Conservation (phyloP, 139 green algal species). For the Auxenochlorella protothecoides region DNA sequence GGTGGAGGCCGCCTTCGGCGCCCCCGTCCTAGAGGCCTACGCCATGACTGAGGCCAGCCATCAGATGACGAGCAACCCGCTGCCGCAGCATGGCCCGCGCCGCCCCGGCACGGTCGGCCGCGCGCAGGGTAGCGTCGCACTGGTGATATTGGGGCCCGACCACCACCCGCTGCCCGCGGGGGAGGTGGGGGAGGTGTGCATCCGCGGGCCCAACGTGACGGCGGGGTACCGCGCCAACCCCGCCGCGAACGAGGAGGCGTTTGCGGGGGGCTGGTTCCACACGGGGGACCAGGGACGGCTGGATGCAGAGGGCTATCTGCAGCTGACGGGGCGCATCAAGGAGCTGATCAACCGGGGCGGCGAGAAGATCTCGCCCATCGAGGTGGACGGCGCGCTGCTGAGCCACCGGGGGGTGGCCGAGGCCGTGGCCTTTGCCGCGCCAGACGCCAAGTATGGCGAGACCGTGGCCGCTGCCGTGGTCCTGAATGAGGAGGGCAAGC, state of each 20-base stretch:
- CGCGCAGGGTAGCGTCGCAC: constrained; percentile 28
- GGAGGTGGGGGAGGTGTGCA: constrained; percentile 65
- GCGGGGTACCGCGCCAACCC: constrained; percentile 67
- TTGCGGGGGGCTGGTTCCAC: constrained; percentile 55
- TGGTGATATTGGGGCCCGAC: constrained; percentile 34
- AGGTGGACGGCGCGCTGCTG: constrained; percentile 70
- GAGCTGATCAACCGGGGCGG: constrained; percentile 87
- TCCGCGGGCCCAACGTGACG: constrained; percentile 71
- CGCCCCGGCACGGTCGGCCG: constrained; percentile 47
- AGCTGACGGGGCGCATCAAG: constrained; percentile 78
- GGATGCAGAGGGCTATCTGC: constrained; percentile 68
- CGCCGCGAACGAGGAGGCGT: constrained; percentile 65
- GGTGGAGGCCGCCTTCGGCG: constrained; percentile 58
- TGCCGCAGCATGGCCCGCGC: constrained; percentile 49
- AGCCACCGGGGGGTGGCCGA: constrained; percentile 60
- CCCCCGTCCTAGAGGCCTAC: constrained; percentile 66
- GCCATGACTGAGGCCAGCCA: constrained; percentile 82
- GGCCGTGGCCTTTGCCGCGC: constrained; percentile 68
- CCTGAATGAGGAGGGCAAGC: constrained; percentile 23
- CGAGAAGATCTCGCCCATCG: constrained; percentile 76
- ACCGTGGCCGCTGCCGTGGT: constrained; percentile 69
- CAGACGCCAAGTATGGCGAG: constrained; percentile 80
- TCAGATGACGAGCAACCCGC: constrained; percentile 75
- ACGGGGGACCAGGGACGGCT: constrained; percentile 66
- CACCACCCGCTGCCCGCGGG: constrained; percentile 23